Conservation (phyloP, 1,284 basidiomycete genomes). For the Kalmanozyma brasiliensis region DNA sequence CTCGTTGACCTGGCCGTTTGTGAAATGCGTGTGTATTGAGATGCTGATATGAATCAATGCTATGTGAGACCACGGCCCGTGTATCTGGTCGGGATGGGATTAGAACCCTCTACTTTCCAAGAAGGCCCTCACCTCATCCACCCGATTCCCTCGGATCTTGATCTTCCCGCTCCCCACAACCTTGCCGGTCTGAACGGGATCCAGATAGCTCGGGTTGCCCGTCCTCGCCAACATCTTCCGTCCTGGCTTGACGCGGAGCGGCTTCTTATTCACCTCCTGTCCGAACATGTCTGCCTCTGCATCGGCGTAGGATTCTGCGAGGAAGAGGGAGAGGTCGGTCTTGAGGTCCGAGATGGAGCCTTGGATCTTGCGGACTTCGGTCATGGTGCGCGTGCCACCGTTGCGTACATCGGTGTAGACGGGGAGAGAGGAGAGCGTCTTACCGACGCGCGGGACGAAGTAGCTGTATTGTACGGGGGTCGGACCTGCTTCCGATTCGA, state of each 20-base stretch:
- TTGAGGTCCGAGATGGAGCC: slow-evolving; percentile 41
- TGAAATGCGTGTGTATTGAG: not conserved
- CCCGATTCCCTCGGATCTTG: slow-evolving; percentile 42
- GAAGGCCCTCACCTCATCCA: slow-evolving; percentile 37
- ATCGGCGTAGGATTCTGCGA: slow-evolving; percentile 21
- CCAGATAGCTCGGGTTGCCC: slow-evolving; percentile 17
- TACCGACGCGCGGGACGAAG: slow-evolving; percentile 57
- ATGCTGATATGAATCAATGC: no score
- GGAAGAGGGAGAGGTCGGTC: slow-evolving; percentile 28
- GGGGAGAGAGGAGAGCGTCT: slow-evolving; percentile 39
- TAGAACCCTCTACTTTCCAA: slow-evolving; percentile 44
- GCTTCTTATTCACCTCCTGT: slow-evolving; percentile 22
- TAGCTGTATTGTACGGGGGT: slow-evolving; percentile 48
- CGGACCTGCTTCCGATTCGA: not conserved
- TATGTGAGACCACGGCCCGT: no score
- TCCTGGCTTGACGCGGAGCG: slow-evolving; percentile 12
- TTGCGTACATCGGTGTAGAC: slow-evolving; percentile 56
- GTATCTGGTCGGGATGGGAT: no score
- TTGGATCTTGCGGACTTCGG: slow-evolving; percentile 54
- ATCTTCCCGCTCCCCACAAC: slow-evolving; percentile 32
- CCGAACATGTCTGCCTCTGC: not conserved
- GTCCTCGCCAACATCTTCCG: slow-evolving; percentile 13
- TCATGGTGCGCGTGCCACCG: slow-evolving; percentile 46
- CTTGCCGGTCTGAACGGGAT: slow-evolving; percentile 24
- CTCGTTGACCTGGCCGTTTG: slow-evolving; percentile 5